Base-by-base conservation (phyloP, 768 basidiomycete species). In the Kockovaella imperatae region DNA sequence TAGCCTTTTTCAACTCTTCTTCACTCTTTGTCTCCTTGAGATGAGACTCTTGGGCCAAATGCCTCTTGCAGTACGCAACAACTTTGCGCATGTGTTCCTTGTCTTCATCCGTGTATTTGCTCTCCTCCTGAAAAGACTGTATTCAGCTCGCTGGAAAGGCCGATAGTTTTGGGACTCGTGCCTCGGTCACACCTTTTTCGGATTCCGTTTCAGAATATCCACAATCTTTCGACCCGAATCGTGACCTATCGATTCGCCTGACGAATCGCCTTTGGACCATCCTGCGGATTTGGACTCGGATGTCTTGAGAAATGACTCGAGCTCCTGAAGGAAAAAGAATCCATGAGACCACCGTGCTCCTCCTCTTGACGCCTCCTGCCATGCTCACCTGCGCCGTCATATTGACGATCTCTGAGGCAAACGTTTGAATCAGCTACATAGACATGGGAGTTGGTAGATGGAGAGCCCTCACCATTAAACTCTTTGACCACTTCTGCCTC, bases 11-110 rank as follows among this genome's bases (percentile, higher is more conserved):
- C 42, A 72, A 39, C 70, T 91, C 47, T 79, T 88, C 52, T 75
- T 79, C 21, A 78, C 82, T 8, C 73, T 95, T 60, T 78, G 84
- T 44, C 73, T 91, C 29, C 76, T 82, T 63, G 75, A 82, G 56
- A 54, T 80, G 20, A 57, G 77, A 35, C 65, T 76, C 43, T 51
- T 72, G 70, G 4, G 71, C 69, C 4, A 70, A 42, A 48, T 72
- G 69, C 24, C 70, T 53, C 43, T 71, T 70, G 48, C 69, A 72
- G 45, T 74, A 74, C 5, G 67, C 49, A 2, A 71, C 67, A 29
- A 73, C 72, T 36, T 52, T 56, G 23, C 70, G 58, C 68, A 73
- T 72, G 47, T 73, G 73, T n/a, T 60, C 61, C 25, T 70, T 56
- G 41, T 73, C 72, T 36, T 74, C 71, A 10, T 72, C 69, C 7